A percentile compares a stretch with the other conserved stretches of the same genome.
These are phyloP conservation scores for Strigomonas culicis DNA, from an alignment of 208 protist genomes.

Conservation along the genomic window DNA sequence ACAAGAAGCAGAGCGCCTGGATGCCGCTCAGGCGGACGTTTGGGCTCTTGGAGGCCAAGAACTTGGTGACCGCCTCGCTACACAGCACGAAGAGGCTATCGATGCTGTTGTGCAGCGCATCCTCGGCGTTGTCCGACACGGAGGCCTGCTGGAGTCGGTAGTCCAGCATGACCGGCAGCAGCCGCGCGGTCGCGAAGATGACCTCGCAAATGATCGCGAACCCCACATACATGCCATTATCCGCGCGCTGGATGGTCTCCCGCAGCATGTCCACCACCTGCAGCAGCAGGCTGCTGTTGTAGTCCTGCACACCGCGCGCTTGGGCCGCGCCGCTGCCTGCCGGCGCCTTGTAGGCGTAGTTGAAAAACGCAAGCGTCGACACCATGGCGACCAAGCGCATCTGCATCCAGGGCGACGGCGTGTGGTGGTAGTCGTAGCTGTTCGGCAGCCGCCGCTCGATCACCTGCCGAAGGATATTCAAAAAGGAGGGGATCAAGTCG, in stretches of 20 bases:
- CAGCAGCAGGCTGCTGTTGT: conserved; percentile 11
- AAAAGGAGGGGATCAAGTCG: conserved; percentile 88
- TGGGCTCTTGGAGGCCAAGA: conserved; percentile 77
- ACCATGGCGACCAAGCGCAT: conserved; percentile 91
- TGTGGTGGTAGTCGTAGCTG: conserved; percentile 95
- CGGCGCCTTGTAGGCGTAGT: not conserved
- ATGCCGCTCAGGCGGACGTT: conserved; percentile 96
- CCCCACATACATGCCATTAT: conserved; percentile 90
- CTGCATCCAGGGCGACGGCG: conserved; percentile 97
- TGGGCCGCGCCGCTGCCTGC: too few species aligned
- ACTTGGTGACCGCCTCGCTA: conserved; percentile 59
- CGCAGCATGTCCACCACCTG: conserved; percentile 72
- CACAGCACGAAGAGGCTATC: conserved; percentile 73
- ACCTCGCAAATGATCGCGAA: conserved; percentile 83
- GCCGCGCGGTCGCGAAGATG: conserved; percentile 83
- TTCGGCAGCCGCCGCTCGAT: conserved; percentile 86
- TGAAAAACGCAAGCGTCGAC: conserved; percentile 17
- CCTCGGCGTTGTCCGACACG: not conserved
- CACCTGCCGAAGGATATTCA: conserved; percentile 93
- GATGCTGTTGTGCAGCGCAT: conserved; percentile 1
- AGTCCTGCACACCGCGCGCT: not conserved
- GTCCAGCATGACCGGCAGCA: conserved; percentile 74
- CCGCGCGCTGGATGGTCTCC: conserved; percentile 87
- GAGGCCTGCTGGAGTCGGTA: too few species aligned
- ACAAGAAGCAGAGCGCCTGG: conserved; percentile 88